Base-by-base conservation (phyloP, 192 early-diverging fungal species). In the Mortierella hygrophila region DNA sequence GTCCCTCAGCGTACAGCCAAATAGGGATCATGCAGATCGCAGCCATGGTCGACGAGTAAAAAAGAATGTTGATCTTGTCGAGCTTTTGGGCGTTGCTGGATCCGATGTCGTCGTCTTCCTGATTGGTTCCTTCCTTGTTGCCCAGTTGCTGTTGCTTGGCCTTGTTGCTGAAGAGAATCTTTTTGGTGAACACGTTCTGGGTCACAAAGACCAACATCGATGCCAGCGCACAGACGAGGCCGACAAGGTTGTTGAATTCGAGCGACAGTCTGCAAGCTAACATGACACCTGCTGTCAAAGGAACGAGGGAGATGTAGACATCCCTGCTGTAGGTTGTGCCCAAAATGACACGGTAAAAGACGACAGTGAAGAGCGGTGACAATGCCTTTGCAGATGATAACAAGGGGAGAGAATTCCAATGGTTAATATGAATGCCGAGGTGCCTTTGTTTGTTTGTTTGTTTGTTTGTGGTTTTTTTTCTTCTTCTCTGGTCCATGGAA, bases 151-250 rank as follows among this genome's bases (percentile, higher is more conserved):
- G 65, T 46, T 76, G 68, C 44, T 85, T 85, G 52, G 86, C 70
- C 46, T 86, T 90, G 40, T 74, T 79, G 52, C 90, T 91, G 72
- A 91, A 92, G 3, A 97, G 91, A 38, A 97, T 88, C 72, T 93
- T 93, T 75, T 98, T 98, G 52, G 93, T 95, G 42, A 96, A 94
- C 75, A 98, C 95, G 79, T 97, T 97, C 85, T 98, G 97, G 7
- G 92, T 89, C 7, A 97, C 97, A 90, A 97, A 98, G 47, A 97
- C 93, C 70, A 97, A 71, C 38, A 92, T 95, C 0, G 96, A 96
- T 3, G 89, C 89, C 18, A 97, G 83, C 1, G 97, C 94, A 88
- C 93, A 96, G 13, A 94, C 40, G 38, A 97, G 91, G 3, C 97
- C 97, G 37, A 96, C 83, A 20, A 92, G 60, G 82, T 94, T 94